Base-by-base conservation (phyloP, 148 eudicot species). In the Silene uniflora region DNA sequence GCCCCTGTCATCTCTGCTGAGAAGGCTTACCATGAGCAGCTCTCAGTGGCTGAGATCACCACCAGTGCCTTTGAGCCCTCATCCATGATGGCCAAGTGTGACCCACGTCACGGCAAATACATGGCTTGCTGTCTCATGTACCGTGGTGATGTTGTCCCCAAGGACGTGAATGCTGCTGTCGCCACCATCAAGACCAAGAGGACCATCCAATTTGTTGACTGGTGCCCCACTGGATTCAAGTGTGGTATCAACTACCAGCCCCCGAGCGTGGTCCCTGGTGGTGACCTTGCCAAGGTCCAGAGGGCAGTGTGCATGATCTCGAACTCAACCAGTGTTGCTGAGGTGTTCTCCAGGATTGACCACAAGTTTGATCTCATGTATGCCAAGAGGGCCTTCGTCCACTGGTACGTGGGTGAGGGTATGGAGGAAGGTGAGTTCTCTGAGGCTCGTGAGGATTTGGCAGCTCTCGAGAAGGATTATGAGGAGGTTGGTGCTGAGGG, bases 101-200 rank as follows among this genome's bases (percentile, higher is more conserved):
- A 87, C 83, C 89, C 89, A 4, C 84, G 87, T 27, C 89, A 84
- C 49, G 89, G 89, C 4, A 87, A 87, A 75, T 87, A 87, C 89
- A 87, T 87, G 89, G 89, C 89, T 52, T 87, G 87, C 74, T 87
- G 89, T 77, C 84, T 87, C 58, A 87, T 87, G 89, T 87, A 84
- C 84, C 81, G 87, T 63, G 89, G 89, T 69, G 89, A 87, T 32
- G 89, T 84, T 4, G 89, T 84, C 16, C 89, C 89, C 56, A 87
- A 87, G 78, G 89, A 87, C 21, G 89, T 87, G 27, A 87, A 87
- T 21, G 89, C 87, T 21, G 87, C 86, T 61, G 87, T 87, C 18
- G 89, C 84, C 25, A 84, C 89, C 75, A 87, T 87, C 84, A 87
- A 84, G 77, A 87, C 89, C 77, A 87, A 84, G 82, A 78, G 87